A percentile compares a stretch with the other conserved stretches of the same genome.
Conservation (phyloP, 1,284 basidiomycete genomes). For the Ceratobasidium sp. region DNA sequence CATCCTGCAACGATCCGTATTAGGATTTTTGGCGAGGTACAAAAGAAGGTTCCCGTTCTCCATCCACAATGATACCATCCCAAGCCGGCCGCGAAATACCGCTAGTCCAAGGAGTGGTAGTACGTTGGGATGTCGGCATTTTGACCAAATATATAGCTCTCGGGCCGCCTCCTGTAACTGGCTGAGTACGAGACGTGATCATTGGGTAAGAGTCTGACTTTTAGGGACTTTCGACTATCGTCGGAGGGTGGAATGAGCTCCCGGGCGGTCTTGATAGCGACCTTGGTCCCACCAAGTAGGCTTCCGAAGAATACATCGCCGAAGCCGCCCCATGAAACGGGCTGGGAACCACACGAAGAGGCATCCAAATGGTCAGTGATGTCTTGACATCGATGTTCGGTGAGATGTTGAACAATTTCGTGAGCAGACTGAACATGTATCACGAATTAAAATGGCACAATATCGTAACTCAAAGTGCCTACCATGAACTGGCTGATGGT, state of each 20-base stretch:
- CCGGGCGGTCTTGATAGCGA: background rate
- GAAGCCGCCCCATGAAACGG: constrained; percentile 1
- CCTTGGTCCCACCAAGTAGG: background rate
- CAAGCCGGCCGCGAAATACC: constrained; percentile 8
- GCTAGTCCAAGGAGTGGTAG: background rate
- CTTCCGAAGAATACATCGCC: constrained; percentile 11
- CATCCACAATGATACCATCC: constrained; percentile 37
- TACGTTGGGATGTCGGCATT: constrained; percentile 13
- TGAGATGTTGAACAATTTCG: constrained; percentile 14
- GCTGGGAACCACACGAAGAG: background rate
- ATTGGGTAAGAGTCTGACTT: background rate
- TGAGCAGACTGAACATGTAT: background rate
- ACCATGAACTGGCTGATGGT: background rate
- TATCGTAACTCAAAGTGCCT: background rate
- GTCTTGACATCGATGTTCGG: constrained; percentile 8
- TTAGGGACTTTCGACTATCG: background rate
- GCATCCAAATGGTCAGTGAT: background rate
- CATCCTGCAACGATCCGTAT: background rate
- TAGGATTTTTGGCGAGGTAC: background rate
- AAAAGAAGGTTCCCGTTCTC: constrained; percentile 5
- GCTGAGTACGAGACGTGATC: background rate
- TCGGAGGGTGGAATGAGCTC: background rate
- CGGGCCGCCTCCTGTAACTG: constrained; percentile 2
- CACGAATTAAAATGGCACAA: background rate
- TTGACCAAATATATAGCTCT: constrained; percentile 24